Conservation (phyloP, 805 yeast species). For the Wickerhamomyces pijperi region DNA sequence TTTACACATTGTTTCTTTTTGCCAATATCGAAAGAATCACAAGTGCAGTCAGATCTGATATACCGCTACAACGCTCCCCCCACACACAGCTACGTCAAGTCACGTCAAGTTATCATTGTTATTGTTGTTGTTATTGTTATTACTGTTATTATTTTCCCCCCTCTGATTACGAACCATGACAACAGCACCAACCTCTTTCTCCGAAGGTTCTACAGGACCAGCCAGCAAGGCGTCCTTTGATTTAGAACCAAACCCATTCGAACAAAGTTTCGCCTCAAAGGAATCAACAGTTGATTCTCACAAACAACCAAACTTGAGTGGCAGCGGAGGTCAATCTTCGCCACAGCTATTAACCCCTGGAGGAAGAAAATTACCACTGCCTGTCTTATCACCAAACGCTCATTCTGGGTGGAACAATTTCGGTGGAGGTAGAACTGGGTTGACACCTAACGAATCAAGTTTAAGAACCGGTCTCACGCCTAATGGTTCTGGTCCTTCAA, state of each 20-base stretch:
- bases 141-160: too few species aligned
- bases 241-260: conserved; percentile 91
- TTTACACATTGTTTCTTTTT: too few species aligned
- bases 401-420: conserved; percentile 17
- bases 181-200: not conserved
- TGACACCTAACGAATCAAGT: conserved; percentile 69
- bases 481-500: conserved; percentile 26
- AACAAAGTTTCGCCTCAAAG: conserved; percentile 79
- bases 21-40: too few species aligned
- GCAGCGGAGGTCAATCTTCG: conserved; percentile 23
- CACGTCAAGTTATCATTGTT: too few species aligned
- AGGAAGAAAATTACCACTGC: conserved; percentile 41
- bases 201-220: conserved; percentile 3
- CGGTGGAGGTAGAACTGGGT: conserved; percentile 43
- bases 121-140: too few species aligned
- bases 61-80: too few species aligned
- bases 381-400: conserved; percentile 20
- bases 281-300: conserved; percentile 16
- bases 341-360: conserved; percentile 46
- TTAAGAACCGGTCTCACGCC: conserved; percentile 67
- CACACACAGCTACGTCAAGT: too few species aligned
- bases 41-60: too few species aligned
- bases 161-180: too few species aligned
- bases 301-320: conserved; percentile 17
- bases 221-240: conserved; percentile 37